phyloP scores from a whole-genome alignment of 148 eudicot genomes.

The Silene conica region DNA sequence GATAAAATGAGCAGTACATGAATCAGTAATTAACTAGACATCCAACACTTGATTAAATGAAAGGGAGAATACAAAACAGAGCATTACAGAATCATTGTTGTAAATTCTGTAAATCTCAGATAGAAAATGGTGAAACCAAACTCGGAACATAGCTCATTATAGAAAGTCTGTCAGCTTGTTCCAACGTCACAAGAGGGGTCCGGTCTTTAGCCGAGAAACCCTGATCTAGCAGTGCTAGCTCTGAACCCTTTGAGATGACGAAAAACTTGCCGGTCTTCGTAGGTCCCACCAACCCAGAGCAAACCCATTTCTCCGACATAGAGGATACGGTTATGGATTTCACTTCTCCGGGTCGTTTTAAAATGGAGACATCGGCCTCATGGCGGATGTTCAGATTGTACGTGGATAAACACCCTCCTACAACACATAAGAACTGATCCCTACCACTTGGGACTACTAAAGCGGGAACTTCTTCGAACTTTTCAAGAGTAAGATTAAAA shows the following conservation, averaged over 20 bases:
- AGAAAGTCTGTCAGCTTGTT: conserved; percentile 4
- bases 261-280: conserved; percentile 22
- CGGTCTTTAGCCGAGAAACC: conserved; percentile 1
- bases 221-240: conserved; percentile 19
- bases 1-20: too few species aligned
- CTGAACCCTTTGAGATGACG: conserved; percentile 19
- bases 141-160: conserved; percentile 23
- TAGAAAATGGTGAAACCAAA: conserved; percentile 20
- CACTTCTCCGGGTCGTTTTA: conserved; percentile 21
- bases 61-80: not conserved
- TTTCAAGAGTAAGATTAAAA: conserved; percentile 21
- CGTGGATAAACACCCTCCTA: conserved; percentile 22
- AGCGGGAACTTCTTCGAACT: conserved; percentile 18
- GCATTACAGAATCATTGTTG: not conserved
- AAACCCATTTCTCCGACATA: not conserved
- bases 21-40: too few species aligned
- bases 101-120: not conserved
- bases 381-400: conserved; percentile 16
- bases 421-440: conserved; percentile 27
- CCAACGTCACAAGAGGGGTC: conserved; percentile 20
- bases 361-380: conserved; percentile 15
- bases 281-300: conserved; percentile 24
- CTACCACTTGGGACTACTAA: conserved; percentile 15
- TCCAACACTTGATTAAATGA: not conserved
- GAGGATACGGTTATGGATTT: conserved; percentile 6